Base-by-base conservation (phyloP, 129 eudicot genomes). In the Ambrosia trifida region DNA sequence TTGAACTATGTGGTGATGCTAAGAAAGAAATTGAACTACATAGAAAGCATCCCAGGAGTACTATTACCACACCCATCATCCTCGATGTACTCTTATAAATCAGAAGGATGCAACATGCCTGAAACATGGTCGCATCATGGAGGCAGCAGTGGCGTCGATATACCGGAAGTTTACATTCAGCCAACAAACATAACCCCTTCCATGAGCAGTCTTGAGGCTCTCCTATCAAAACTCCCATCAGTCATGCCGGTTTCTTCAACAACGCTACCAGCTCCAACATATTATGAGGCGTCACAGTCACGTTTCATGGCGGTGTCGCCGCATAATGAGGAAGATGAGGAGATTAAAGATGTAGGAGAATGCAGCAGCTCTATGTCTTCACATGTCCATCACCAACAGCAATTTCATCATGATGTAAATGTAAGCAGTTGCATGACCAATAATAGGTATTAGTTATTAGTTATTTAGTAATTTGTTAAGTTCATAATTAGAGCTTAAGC, bases 121-220 rank as follows among this genome's bases (percentile, higher is more conserved):
- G 90, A 83, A 67, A 53, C 83, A 68, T 85, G 90, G 90, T 30
- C 86, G 35, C 73, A 28, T 33, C 87, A 80, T 12, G 78, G 64
- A 35, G 3, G 40, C 20, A 43, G 56, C 19, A 12, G 64, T 73
- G 9, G 79, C 77, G 32, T 78, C 61, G 17, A 73, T 69, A 16
- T 82, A 73, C 66, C 76, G 57, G 58, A 71, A 71, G 41, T 77
- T 73, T 46, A 73, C 70, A 81, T 71, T 24, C 87, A 75, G 35
- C 86, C 85, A 12, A 60, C 83, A 74, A 85, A 69, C 74, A 82
- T 95, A 64, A 86, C 97, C 64, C 99, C 99, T 4, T 94, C 99
- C 11, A 95, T 95, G 99, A 95, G 96, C 61, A 95, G 99, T 79
- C 96, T 95, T 14, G 99, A 95, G 74, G 91, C 99, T 52, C 94